A percentile compares a stretch with the other conserved stretches of the same genome.
Conservation (phyloP, 371 early-diverging fungal genomes). For the Syncephalis fuscata region DNA sequence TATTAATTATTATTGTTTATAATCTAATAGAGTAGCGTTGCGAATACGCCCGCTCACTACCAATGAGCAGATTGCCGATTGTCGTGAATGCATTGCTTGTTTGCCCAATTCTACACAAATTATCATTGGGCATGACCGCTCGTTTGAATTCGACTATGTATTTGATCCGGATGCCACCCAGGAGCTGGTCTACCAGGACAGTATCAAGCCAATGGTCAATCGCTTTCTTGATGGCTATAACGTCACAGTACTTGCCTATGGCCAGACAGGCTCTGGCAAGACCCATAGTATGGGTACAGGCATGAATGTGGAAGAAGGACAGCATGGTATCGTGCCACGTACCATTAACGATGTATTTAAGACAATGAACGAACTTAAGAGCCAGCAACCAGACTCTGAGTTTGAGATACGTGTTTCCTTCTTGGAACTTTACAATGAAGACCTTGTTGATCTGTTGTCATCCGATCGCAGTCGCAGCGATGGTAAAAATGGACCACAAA, state of each 20-base stretch:
- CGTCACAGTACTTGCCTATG: slow-evolving; percentile 91
- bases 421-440: slow-evolving; percentile 97
- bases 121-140: slow-evolving; percentile 40
- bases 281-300: slow-evolving; percentile 88
- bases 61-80: slow-evolving; percentile 52
- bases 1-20: not conserved
- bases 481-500: slow-evolving; percentile 16
- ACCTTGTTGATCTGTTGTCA: slow-evolving; percentile 67
- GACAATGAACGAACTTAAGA: slow-evolving; percentile 24
- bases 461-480: slow-evolving; percentile 13
- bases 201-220: slow-evolving; percentile 62
- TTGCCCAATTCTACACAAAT: slow-evolving; percentile 42
- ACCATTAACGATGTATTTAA: slow-evolving; percentile 69
- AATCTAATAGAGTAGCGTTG: slow-evolving; percentile 46
- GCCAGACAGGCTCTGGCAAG: slow-evolving; percentile 54
- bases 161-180: slow-evolving; percentile 58
- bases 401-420: slow-evolving; percentile 44
- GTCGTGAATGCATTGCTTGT: slow-evolving; percentile 45
- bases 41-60: slow-evolving; percentile 61
- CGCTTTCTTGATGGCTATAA: slow-evolving; percentile 71
- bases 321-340: slow-evolving; percentile 83
- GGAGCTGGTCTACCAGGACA: slow-evolving; percentile 58
- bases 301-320: slow-evolving; percentile 23
- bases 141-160: slow-evolving; percentile 76
- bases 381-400: slow-evolving; percentile 20